Conservation (phyloP, 1,284 basidiomycete genomes). For the Cryptococcus sp. region DNA sequence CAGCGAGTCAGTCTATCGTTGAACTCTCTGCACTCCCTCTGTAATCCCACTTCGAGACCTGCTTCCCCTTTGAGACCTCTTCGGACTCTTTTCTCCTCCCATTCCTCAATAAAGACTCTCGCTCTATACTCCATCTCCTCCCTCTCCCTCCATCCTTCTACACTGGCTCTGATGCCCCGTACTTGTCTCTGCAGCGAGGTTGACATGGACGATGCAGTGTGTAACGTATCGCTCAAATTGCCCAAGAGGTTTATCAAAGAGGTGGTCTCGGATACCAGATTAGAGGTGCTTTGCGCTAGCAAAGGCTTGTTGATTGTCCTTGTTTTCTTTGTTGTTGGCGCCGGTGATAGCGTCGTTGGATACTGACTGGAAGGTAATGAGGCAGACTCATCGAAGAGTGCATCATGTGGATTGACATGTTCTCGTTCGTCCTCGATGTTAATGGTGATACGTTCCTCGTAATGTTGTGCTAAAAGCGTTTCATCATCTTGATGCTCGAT, state of each 20-base stretch:
- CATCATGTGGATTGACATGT: slow-evolving; percentile 3
- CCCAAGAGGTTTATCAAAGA: neutral
- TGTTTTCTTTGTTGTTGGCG: neutral
- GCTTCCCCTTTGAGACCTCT: slow-evolving; percentile 6
- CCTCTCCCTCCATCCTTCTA: slow-evolving; percentile 14
- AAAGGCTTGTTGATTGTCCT: neutral
- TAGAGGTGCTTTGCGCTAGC: neutral
- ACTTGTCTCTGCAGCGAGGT: slow-evolving; percentile 15
- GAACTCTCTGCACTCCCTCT: slow-evolving; percentile 6
- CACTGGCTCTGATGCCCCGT: slow-evolving; percentile 15
- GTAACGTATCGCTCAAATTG: slow-evolving; percentile 16
- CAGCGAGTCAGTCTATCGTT: slow-evolving; percentile 1
- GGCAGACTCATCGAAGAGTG: slow-evolving; percentile 1
- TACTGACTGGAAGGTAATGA: neutral
- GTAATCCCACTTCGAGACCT: neutral
- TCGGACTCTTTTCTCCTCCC: slow-evolving; percentile 13
- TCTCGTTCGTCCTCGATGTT: slow-evolving; percentile 4
- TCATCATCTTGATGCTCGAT: no score
- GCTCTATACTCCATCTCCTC: slow-evolving; percentile 14
- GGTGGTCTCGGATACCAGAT: slow-evolving; percentile 4
- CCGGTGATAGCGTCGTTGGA: neutral
- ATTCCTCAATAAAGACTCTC: slow-evolving; percentile 10
- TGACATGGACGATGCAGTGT: slow-evolving; percentile 13
- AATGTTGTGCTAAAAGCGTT: no score
- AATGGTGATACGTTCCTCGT: neutral